These are phyloP conservation scores for Phytophthora litchii DNA, from an alignment of 352 stramenopile genomes.

Conservation along the genomic window DNA sequence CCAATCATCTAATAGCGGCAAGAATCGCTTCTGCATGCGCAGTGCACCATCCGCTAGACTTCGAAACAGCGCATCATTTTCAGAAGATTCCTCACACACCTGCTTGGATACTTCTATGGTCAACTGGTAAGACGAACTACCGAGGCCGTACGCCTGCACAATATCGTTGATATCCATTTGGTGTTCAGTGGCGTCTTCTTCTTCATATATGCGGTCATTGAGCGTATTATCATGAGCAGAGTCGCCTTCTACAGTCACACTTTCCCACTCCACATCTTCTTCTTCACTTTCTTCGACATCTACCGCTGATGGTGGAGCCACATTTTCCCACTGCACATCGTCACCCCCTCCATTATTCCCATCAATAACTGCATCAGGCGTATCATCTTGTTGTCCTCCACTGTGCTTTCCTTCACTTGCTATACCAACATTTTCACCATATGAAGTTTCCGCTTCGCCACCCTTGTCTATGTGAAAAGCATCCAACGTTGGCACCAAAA, in stretches of 20 bases:
- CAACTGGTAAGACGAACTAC: slow-evolving; percentile 76
- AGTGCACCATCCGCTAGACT: slow-evolving; percentile 57
- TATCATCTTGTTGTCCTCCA: background rate
- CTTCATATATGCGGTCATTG: background rate
- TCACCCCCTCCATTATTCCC: slow-evolving; percentile 3
- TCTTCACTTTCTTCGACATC: slow-evolving; percentile 10
- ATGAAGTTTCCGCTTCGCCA: background rate
- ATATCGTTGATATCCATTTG: slow-evolving; percentile 83
- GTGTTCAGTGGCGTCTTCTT: slow-evolving; percentile 17
- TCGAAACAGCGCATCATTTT: slow-evolving; percentile 74
- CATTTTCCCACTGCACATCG: slow-evolving; percentile 38
- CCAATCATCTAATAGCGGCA: slow-evolving; percentile 73
- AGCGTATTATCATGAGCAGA: background rate
- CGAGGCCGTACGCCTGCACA: slow-evolving; percentile 75
- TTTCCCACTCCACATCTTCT: slow-evolving; percentile 31
- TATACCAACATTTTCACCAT: background rate
- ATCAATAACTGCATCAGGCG: background rate
- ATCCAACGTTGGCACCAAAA: slow-evolving; percentile 76
- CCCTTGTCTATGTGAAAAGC: slow-evolving; percentile 46
- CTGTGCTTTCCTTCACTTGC: background rate
- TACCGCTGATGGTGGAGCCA: background rate
- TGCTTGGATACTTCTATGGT: slow-evolving; percentile 69
- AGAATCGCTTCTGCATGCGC: slow-evolving; percentile 71
- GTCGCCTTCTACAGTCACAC: slow-evolving; percentile 17
- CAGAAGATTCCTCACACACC: slow-evolving; percentile 58